A percentile compares a stretch with the other conserved stretches of the same genome.
Evolutionary conservation across 352 stramenopile species (phyloP).

Genomic region (Pythium folliculosum): DNA sequence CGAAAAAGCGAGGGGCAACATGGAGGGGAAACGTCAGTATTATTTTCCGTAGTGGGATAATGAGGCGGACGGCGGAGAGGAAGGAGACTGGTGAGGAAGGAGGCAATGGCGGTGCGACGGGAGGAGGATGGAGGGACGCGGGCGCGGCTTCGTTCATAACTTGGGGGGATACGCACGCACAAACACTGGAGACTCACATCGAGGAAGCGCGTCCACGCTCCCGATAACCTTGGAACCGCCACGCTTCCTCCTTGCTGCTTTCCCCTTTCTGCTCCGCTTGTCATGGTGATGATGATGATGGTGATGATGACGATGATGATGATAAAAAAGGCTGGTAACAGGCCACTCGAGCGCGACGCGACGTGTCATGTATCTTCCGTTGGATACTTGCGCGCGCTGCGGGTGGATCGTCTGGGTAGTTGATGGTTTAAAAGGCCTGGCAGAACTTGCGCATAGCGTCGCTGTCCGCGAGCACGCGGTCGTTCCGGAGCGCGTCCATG

Average conservation of each 20-base stretch:
- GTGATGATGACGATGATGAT: too few species aligned
- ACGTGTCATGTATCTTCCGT: background rate
- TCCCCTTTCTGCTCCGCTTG: too few species aligned
- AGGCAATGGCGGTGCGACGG: background rate
- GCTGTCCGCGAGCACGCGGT: constrained; percentile 46
- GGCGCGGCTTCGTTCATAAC: background rate
- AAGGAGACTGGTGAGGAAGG: too few species aligned
- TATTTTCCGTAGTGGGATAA: too few species aligned
- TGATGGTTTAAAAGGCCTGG: constrained; percentile 72
- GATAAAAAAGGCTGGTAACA: too few species aligned
- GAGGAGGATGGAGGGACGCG: background rate
- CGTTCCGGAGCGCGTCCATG: constrained; percentile 46
- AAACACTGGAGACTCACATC: background rate
- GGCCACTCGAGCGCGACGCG: background rate
- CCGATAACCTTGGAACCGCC: background rate
- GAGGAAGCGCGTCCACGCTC: too few species aligned
- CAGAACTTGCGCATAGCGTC: constrained; percentile 75
- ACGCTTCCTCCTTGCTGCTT: background rate
- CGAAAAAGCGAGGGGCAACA: background rate
- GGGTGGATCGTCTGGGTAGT: background rate
- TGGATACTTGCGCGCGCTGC: background rate
- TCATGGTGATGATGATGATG: too few species aligned
- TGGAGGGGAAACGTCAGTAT: too few species aligned
- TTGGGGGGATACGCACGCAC: background rate
- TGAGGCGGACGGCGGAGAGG: too few species aligned